Percentiles rank a stretch among this genome's conserved stretches.
These are phyloP conservation scores for Dothidotthia symphoricarpi DNA, from an alignment of 2,329 filamentous ascomycete genomes.

Conservation along the genomic window DNA sequence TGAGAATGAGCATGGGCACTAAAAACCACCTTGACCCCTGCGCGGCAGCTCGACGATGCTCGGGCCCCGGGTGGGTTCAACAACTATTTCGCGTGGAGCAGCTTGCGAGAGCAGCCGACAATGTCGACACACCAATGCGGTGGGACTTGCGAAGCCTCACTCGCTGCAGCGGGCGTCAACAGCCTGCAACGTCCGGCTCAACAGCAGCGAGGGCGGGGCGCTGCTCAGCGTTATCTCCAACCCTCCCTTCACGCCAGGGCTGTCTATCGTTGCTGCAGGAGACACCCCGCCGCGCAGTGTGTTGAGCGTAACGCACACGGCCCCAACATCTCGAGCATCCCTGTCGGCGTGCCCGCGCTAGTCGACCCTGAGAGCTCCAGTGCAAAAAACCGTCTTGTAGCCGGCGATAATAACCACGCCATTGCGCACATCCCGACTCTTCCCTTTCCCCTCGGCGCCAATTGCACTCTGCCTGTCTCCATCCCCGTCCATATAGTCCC, in stretches of 20 bases:
- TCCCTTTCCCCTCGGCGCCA: slow-evolving; percentile 19
- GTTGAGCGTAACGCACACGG: not conserved
- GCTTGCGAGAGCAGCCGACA: slow-evolving; percentile 15
- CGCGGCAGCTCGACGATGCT: slow-evolving; percentile 23
- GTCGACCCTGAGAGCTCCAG: slow-evolving; percentile 12
- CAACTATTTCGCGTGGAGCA: slow-evolving; percentile 27
- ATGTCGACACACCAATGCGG: slow-evolving; percentile 12
- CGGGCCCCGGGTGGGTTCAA: slow-evolving; percentile 22
- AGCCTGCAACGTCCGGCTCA: slow-evolving; percentile 14
- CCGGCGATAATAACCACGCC: slow-evolving; percentile 24
- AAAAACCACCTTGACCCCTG: slow-evolving; percentile 35
- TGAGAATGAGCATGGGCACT: slow-evolving; percentile 36
- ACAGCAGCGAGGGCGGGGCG: slow-evolving; percentile 10
- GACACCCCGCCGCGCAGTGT: not conserved
- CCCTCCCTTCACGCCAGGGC: too few species aligned
- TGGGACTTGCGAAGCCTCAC: slow-evolving; percentile 14
- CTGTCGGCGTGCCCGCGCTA: slow-evolving; percentile 16
- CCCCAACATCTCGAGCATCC: slow-evolving; percentile 8
- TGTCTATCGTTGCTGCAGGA: too few species aligned
- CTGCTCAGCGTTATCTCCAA: too few species aligned
- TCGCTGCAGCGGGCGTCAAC: slow-evolving; percentile 2
- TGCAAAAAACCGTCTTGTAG: slow-evolving; percentile 30
- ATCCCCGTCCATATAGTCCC: slow-evolving; percentile 7
- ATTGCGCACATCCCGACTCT: slow-evolving; percentile 18
- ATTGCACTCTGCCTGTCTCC: slow-evolving; percentile 17